A percentile compares a stretch with the other conserved stretches of the same genome.
Evolutionary conservation across 2,329 filamentous ascomycete species (phyloP).

Genomic region (Colletotrichum sp.): DNA sequence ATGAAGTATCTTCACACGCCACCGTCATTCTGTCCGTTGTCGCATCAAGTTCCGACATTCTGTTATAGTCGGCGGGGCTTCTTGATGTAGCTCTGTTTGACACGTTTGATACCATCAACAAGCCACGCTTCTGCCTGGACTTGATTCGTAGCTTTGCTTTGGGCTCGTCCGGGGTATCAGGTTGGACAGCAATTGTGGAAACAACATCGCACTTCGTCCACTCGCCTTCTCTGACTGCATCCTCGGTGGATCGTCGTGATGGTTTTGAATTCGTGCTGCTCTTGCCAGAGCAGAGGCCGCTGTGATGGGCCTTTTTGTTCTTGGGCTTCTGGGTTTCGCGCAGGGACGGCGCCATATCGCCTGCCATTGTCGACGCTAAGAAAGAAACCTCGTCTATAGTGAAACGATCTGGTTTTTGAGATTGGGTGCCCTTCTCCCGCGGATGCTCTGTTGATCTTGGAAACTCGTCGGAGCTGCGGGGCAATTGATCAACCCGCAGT

Average conservation of each 20-base stretch:
- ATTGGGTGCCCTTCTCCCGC: not conserved
- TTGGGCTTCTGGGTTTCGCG: not conserved
- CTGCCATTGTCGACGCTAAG: not conserved
- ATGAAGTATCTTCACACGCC: not conserved
- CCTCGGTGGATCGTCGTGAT: not conserved
- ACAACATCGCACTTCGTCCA: not conserved
- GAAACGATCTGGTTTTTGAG: not conserved
- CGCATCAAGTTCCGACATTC: not conserved
- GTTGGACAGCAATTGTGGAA: too few species aligned
- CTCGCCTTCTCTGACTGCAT: not conserved
- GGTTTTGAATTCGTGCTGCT: not conserved
- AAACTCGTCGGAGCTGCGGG: not conserved
- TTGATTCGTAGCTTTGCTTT: slow-evolving; percentile 53
- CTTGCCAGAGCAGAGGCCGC: not conserved
- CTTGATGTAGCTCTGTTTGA: slow-evolving; percentile 34
- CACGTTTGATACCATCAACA: slow-evolving; percentile 51
- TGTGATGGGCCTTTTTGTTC: not conserved
- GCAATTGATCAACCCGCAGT: not conserved
- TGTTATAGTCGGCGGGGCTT: not conserved
- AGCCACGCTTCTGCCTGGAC: slow-evolving; percentile 50
- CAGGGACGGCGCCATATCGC: not conserved
- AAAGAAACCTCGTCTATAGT: not conserved
- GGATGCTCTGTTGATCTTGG: not conserved
- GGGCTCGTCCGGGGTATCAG: slow-evolving; percentile 19
- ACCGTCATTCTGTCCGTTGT: not conserved